Percentiles rank a stretch among this genome's conserved stretches.
These are phyloP conservation scores for Echinochloa phyllopogon DNA, from an alignment of 176 grass and related monocot genomes.

Conservation along the genomic window DNA sequence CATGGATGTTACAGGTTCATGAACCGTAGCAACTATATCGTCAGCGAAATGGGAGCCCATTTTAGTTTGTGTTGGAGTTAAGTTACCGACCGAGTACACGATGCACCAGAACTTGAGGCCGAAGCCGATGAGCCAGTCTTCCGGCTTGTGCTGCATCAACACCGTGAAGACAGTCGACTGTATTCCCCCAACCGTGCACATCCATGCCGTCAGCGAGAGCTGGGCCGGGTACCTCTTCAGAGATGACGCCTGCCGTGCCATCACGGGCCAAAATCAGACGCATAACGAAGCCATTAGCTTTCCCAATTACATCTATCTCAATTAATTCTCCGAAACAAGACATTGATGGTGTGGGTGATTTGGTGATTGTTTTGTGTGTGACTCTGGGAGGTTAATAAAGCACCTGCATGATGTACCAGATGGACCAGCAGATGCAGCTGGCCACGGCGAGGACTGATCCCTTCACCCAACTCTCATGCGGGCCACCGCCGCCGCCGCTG, in stretches of 20 bases:
- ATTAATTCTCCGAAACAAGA: too few relatives aligned
- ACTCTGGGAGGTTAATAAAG: neutral
- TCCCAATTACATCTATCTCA: neutral
- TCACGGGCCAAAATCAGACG: neutral
- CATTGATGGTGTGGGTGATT: neutral
- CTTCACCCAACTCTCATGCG: constrained; percentile 64
- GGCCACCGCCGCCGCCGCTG: neutral
- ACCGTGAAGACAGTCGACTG: too few relatives aligned
- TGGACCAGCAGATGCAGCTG: constrained; percentile 77
- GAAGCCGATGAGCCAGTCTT: too few relatives aligned
- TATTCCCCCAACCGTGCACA: too few relatives aligned
- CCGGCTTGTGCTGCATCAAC: too few relatives aligned
- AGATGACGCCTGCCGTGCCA: neutral
- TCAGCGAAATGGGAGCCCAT: too few relatives aligned
- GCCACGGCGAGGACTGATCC: constrained; percentile 66
- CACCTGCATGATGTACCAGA: constrained; percentile 93
- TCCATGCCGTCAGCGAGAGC: too few relatives aligned
- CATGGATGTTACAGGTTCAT: neutral
- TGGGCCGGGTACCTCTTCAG: too few relatives aligned
- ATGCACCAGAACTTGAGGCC: too few relatives aligned
- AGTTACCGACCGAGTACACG: constrained; percentile 21
- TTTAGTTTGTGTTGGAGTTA: too few relatives aligned
- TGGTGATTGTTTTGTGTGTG: neutral
- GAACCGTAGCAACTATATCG: neutral
- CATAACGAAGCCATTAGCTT: neutral